Conservation (phyloP, 352 stramenopile species). For the Halophytophthora polymorphica region DNA sequence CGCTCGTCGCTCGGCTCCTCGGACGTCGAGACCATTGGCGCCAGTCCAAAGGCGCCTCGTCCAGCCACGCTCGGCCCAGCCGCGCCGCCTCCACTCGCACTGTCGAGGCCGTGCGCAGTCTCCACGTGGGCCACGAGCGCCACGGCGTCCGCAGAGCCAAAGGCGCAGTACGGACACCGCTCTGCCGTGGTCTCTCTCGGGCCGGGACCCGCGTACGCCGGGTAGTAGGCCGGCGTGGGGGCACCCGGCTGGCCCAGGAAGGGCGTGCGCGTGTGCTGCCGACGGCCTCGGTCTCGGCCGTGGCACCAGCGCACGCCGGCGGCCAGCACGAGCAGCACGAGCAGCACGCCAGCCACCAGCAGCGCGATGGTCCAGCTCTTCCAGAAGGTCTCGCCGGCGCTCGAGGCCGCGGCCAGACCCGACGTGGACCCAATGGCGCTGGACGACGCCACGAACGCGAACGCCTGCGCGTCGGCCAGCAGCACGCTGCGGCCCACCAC, state of each 20-base stretch:
- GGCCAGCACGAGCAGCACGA: conserved; percentile 50
- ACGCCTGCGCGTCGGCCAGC: conserved; percentile 50
- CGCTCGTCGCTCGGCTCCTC: too few relatives aligned
- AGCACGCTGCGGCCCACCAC: conserved; percentile 66
- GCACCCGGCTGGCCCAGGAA: conserved; percentile 15
- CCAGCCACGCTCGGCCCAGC: conserved; percentile 2
- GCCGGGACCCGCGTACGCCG: conserved; percentile 10
- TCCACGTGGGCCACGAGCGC: conserved; percentile 73
- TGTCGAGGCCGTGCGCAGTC: conserved; percentile 24
- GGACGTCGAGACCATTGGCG: too few relatives aligned
- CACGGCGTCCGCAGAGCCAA: conserved; percentile 41
- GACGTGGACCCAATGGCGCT: conserved; percentile 61
- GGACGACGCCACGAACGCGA: conserved; percentile 80
- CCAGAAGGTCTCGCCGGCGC: conserved; percentile 41
- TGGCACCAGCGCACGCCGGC: conserved; percentile 32
- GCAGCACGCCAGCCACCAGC: conserved; percentile 39
- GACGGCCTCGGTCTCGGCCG: conserved; percentile 14
- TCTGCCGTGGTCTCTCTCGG: conserved; percentile 17
- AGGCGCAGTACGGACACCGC: conserved; percentile 66
- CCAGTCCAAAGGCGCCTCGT: too few relatives aligned
- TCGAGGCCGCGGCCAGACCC: conserved; percentile 16
- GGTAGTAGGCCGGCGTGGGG: conserved; percentile 10
- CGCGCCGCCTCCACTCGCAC: conserved; percentile 19
- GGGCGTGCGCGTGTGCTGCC: conserved; percentile 6
- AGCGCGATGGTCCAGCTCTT: conserved; percentile 50